Evolutionary conservation across 129 eudicot genomes (phyloP), one percentile per base, ranked within the genome.

Genomic region (Gnaphalium uliginosum): DNA sequence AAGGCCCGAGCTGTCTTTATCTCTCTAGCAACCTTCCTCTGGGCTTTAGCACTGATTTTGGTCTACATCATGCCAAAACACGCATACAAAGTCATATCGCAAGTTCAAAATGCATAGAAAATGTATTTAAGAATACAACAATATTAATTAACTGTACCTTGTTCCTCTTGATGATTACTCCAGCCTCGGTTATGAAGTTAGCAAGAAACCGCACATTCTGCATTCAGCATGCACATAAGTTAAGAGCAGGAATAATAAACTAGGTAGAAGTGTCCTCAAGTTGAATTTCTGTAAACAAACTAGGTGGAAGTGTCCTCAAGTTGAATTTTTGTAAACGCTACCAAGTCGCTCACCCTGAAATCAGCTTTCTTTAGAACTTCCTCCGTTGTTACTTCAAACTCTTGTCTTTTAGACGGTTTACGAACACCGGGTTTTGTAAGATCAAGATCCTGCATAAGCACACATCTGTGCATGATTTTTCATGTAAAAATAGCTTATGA

Each of bases 141-240:
- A 22, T 14, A 26, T 18, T n/a, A 15, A 26, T 53, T 32, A 41
- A 51, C 29, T 48, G 51, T 87, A 94, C 98, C 97, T 94, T 66
- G 90, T 85, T 90, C 79, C 98, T 85, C 76, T 94, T 94, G 72
- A 83, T 82, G 73, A 94, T 82, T 24, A 94, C 83, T 69, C 98
- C 98, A 78, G 97, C 97, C 64, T 87, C 96, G 0, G 97, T 94
- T 71, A 94, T 54, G 73, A 94, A 94, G 78, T 91, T 90, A 73
- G 98, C 97, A 59, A 94, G 98, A 76, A 90, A 94, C 76, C 82
- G 66, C 69, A 94, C 97, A 75, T 94, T 90, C 98, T 90, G 87
- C 73, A 60, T 18, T 22, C 22, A 54, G 19, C 19, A 58, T 23
- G 58, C 51, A 57, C 22, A 68, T 11, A 54, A 56, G 21, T 56